These are phyloP conservation scores for Aspergillus arachidicola DNA, from an alignment of 2,329 filamentous ascomycete species.

Conservation along the genomic window DNA sequence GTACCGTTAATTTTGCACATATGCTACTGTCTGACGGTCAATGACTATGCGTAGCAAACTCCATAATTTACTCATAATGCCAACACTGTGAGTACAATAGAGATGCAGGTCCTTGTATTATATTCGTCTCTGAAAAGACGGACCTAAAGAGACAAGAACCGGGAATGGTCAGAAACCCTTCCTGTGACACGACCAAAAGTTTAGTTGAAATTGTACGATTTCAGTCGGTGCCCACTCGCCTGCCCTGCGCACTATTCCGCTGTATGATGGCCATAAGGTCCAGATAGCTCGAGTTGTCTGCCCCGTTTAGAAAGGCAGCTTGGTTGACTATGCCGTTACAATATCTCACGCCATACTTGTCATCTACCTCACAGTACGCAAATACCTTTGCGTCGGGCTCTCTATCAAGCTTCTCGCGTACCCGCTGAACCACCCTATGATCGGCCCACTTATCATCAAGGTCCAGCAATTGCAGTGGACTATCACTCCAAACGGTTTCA, in stretches of 20 bases:
- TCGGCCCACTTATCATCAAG: not conserved
- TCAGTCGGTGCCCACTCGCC: not conserved
- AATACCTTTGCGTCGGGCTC: not conserved
- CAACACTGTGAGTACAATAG: too few relatives aligned
- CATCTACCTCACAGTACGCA: not conserved
- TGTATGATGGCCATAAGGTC: not conserved
- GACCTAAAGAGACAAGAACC: too few relatives aligned
- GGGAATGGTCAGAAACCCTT: too few relatives aligned
- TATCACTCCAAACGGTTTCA: not conserved
- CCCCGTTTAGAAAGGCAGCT: not conserved
- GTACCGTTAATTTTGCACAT: not conserved
- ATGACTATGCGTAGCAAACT: too few relatives aligned
- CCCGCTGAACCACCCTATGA: not conserved
- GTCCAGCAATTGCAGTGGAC: not conserved
- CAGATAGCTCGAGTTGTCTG: not conserved
- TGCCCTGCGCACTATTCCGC: rapidly evolving
- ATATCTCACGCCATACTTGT: not conserved
- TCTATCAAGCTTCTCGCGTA: not conserved
- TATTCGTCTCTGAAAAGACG: too few relatives aligned
- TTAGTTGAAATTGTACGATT: too few relatives aligned
- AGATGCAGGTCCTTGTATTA: too few relatives aligned
- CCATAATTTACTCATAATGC: too few relatives aligned
- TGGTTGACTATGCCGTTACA: not conserved
- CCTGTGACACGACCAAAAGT: too few relatives aligned
- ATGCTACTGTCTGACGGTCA: too few relatives aligned